These are phyloP conservation scores for Wallacemonas collosoma DNA, from an alignment of 208 protist genomes.

Conservation along the genomic window DNA sequence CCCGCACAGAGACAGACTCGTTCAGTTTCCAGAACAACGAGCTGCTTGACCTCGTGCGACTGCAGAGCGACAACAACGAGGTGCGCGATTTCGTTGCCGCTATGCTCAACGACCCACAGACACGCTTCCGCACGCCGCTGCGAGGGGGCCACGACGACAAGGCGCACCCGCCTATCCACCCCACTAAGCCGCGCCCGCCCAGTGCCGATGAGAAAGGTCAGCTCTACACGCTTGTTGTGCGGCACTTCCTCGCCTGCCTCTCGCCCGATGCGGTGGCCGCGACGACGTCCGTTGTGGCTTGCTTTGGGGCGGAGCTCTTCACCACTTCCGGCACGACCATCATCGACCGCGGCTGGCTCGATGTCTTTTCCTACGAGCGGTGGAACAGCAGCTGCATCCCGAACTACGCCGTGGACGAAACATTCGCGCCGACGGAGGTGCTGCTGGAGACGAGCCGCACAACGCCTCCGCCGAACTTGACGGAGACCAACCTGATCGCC, in stretches of 20 bases:
- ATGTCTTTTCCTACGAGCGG: conserved; percentile 90
- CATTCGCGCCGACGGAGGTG: conserved; percentile 88
- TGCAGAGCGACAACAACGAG: conserved; percentile 65
- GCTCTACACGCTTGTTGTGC: conserved; percentile 96
- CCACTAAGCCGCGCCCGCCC: conserved; percentile 77
- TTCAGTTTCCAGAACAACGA: conserved; percentile 91
- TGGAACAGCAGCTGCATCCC: conserved; percentile 93
- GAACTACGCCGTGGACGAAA: conserved; percentile 87
- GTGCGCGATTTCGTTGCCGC: conserved; percentile 58
- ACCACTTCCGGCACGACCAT: conserved; percentile 89
- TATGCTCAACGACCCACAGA: conserved; percentile 53
- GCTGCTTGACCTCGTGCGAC: conserved; percentile 76
- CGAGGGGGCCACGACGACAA: conserved; percentile 96
- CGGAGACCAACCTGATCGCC: conserved; percentile 97
- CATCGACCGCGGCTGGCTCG: conserved; percentile 93
- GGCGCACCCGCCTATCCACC: conserved; percentile 99
- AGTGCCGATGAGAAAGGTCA: conserved; percentile 49
- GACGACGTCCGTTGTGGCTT: conserved; percentile 83
- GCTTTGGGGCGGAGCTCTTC: conserved; percentile 88
- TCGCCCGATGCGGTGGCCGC: conserved; percentile 91
- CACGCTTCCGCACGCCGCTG: conserved; percentile 91
- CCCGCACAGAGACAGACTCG: conserved; percentile 97
- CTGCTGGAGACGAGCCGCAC: conserved; percentile 83
- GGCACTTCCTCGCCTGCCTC: conserved; percentile 98
- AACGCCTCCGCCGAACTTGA: conserved; percentile 91